Base-by-base conservation (phyloP, 768 basidiomycete genomes). In the Russula sp. region DNA sequence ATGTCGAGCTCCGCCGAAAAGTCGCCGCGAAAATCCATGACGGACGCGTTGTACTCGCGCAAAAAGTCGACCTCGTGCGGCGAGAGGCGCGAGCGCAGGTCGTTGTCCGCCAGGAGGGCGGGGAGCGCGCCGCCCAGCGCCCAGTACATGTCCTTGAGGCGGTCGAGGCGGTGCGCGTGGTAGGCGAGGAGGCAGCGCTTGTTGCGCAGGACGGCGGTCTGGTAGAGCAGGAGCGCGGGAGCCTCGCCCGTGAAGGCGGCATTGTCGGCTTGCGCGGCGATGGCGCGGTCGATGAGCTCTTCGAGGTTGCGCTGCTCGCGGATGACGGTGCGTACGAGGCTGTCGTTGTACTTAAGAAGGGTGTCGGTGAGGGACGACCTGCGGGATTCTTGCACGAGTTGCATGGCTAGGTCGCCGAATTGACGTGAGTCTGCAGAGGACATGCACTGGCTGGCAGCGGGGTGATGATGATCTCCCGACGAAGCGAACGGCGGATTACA, bases 171-270 rank as follows among this genome's bases (percentile, higher is more conserved):
- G 75, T 94, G 92, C 29, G 83, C 76, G 73, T 98, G 93, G 74
- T 98, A 99, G 0, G 93, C 93, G 48, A 98, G 83, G 4, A 98
- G 80, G 71, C 92, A 93, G n/a, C 97, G 88, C 73, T 96, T 97
- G 79, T 98, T 97, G 64, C 94, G 84, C 43, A 86, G 79, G 67
- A 96, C 88, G 41, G 91, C 85, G 8, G 95, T 90, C 73, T 96
- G 92, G 71, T 90, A 86, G 69, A 98, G 83, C 68, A 92, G 82
- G 63, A 95, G 76, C 20, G 85, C 81, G 2, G 83, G 72, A 32
- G 73, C 82, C 20, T 83, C 80, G 53, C 84, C 75, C 41, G 76
- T 71, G 54, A 73, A 69, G 32, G 65, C 60, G 65, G 79, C 79
- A 10, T 72, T 73, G 62, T 70, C 68, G 32, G 70, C 64, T 39